phyloP scores from a whole-genome alignment of 2,329 filamentous ascomycete species.

The Laburnicola sp. region DNA sequence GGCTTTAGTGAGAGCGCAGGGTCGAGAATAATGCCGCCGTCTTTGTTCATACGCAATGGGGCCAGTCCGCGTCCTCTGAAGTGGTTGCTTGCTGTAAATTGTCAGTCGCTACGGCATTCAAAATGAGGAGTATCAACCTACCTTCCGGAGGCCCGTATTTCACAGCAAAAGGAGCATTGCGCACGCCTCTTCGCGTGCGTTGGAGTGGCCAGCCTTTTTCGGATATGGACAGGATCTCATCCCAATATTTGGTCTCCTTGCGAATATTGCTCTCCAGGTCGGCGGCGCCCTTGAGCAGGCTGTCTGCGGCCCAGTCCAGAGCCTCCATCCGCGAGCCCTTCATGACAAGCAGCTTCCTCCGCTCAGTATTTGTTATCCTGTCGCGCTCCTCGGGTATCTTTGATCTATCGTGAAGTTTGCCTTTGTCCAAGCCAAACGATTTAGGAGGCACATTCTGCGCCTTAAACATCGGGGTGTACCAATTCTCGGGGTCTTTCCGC shows the following conservation, averaged over 20 bases:
- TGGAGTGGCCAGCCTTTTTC: constrained; percentile 80
- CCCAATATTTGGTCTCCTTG: constrained; percentile 86
- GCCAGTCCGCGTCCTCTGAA: constrained; percentile 76
- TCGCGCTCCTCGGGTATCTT: constrained; percentile 23
- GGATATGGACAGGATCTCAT: constrained; percentile 77
- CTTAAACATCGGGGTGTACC: constrained; percentile 36
- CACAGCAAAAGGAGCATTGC: constrained; percentile 78
- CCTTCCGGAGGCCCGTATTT: constrained; percentile 86
- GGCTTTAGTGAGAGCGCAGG: constrained; percentile 60
- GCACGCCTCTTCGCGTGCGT: constrained; percentile 47
- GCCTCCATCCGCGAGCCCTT: constrained; percentile 78
- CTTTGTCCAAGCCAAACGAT: constrained; percentile 34
- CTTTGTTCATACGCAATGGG: constrained; percentile 71
- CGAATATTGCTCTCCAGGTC: constrained; percentile 76
- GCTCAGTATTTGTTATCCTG: constrained; percentile 37
- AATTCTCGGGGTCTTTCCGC: constrained; percentile 18
- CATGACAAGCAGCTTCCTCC: constrained; percentile 55
- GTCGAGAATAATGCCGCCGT: constrained; percentile 77
- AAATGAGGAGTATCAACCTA: constrained; percentile 32
- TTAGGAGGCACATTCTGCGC: constrained; percentile 43
- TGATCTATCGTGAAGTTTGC: constrained; percentile 23
- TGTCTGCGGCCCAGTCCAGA: constrained; percentile 73
- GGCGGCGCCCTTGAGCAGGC: constrained; percentile 70
- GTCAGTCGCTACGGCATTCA: constrained; percentile 5
- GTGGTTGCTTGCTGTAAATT: constrained; percentile 52